A percentile compares a stretch with the other conserved stretches of the same genome.
Evolutionary conservation across 2,329 filamentous ascomycete genomes (phyloP).

Genomic region (Saccharata proteae): DNA sequence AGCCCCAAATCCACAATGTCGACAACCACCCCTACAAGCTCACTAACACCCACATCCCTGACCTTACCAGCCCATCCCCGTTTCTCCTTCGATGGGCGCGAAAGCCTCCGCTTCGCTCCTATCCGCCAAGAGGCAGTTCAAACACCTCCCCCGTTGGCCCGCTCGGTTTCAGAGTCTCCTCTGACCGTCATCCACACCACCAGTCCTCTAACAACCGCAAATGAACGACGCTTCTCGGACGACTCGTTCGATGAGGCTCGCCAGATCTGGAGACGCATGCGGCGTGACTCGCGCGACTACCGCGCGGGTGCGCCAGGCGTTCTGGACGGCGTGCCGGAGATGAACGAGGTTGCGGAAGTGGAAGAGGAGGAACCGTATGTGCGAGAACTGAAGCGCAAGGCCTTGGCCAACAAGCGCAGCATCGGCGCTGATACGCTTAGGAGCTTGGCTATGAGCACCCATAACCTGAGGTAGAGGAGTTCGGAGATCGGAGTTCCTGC

Average conservation of each 20-base stretch:
- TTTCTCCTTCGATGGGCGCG: constrained; percentile 4
- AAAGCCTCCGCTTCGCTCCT: constrained; percentile 7
- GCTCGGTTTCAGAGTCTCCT: constrained; percentile 5
- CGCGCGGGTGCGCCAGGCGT: too few species aligned
- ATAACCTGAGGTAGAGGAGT: neutral
- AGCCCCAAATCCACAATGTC: too few species aligned
- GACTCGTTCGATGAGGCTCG: constrained; percentile 8
- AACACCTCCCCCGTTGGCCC: constrained; percentile 1
- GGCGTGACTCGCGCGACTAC: constrained; percentile 2
- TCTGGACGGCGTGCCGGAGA: too few species aligned
- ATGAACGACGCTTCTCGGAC: constrained; percentile 6
- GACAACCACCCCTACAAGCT: constrained; percentile 9
- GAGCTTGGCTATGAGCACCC: constrained; percentile 15
- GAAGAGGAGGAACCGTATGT: constrained; percentile 9
- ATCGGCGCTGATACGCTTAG: constrained; percentile 29
- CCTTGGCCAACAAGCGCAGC: constrained; percentile 27
- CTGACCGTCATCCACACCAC: constrained; percentile 1
- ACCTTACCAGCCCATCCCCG: constrained; percentile 6
- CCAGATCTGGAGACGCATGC: constrained; percentile 9
- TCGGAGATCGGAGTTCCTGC: too few species aligned
- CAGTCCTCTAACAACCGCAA: neutral
- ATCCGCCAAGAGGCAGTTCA: constrained; percentile 1
- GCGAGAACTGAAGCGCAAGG: constrained; percentile 18
- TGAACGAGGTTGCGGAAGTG: too few species aligned
- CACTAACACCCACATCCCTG: constrained; percentile 2